phyloP scores from a whole-genome alignment of 2,329 filamentous ascomycete genomes.

The Furcasterigmium furcatum region DNA sequence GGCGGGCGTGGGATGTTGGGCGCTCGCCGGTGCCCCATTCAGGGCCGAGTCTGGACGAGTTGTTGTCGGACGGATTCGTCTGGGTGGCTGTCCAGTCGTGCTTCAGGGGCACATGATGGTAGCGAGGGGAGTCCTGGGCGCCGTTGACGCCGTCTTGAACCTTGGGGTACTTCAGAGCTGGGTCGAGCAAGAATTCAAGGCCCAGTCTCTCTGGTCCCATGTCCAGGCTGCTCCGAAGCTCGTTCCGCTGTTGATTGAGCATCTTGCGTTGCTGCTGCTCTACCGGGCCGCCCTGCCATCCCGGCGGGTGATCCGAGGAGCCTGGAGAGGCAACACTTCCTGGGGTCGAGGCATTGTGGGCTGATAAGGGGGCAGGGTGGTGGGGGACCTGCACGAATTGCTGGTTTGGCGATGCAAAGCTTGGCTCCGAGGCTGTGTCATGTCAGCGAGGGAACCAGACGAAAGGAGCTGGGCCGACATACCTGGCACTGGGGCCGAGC shows the following conservation, averaged over 20 bases:
- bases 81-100: conserved; percentile 35
- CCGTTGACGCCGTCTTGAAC: conserved; percentile 48
- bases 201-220: conserved; percentile 65
- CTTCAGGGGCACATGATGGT: conserved; percentile 45
- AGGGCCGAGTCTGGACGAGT: background rate
- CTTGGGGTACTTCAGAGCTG: conserved; percentile 50
- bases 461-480: conserved; percentile 1
- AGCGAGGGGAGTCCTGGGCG: conserved; percentile 40
- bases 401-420: conserved; percentile 28
- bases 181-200: conserved; percentile 68
- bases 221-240: conserved; percentile 53
- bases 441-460: conserved; percentile 1
- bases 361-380: conserved; percentile 22
- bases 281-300: conserved; percentile 10
- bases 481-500: conserved; percentile 16
- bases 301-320: conserved; percentile 18
- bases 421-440: conserved; percentile 19
- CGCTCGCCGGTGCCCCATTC: background rate
- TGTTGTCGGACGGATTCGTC: background rate
- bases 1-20: background rate
- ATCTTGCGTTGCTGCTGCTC: conserved; percentile 23
- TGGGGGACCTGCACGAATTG: conserved; percentile 13
- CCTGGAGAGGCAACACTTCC: conserved; percentile 33
- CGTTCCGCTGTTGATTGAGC: conserved; percentile 45
- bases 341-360: conserved; percentile 32